Conservation (phyloP, 2,329 filamentous ascomycete species). For the Pseudodiploospora longispora region DNA sequence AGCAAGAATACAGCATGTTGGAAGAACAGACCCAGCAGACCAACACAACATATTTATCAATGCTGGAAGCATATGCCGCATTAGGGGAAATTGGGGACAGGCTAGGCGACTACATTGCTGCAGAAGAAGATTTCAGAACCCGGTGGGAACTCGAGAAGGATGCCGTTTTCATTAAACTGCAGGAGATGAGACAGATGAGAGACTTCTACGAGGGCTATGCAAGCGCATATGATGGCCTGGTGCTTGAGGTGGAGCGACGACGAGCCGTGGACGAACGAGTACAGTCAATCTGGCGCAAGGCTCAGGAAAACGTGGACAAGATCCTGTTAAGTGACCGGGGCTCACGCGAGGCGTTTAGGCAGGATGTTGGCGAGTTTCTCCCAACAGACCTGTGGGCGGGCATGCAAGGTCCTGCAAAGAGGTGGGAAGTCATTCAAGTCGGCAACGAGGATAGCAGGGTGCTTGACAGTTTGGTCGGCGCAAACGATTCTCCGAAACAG, state of each 20-base stretch:
- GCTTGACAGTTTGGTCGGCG: too few relatives aligned
- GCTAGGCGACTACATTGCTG: conserved; percentile 56
- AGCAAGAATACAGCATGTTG: conserved; percentile 58
- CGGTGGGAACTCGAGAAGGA: conserved; percentile 70
- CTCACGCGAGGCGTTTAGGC: conserved; percentile 69
- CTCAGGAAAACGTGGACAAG: conserved; percentile 66
- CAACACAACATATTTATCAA: conserved; percentile 43
- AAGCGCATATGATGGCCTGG: conserved; percentile 72
- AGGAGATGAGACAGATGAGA: conserved; percentile 68
- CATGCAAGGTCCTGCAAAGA: conserved; percentile 51
- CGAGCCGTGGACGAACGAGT: conserved; percentile 66
- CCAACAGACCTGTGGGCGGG: conserved; percentile 84
- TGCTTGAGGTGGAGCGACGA: conserved; percentile 75
- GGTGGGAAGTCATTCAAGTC: conserved; percentile 40
- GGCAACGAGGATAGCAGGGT: conserved; percentile 14
- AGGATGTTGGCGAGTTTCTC: conserved; percentile 77
- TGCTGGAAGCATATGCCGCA: conserved; percentile 54
- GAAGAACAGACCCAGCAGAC: conserved; percentile 50
- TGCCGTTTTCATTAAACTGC: conserved; percentile 58
- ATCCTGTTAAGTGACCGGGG: conserved; percentile 65
- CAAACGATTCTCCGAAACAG: too few relatives aligned
- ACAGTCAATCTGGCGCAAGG: conserved; percentile 65
- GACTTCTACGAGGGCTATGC: conserved; percentile 85
- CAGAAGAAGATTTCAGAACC: conserved; percentile 54
- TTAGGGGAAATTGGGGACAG: conserved; percentile 61